phyloP scores from a whole-genome alignment of 2,329 filamentous ascomycete species.

The Gaeumannomyces sp. region DNA sequence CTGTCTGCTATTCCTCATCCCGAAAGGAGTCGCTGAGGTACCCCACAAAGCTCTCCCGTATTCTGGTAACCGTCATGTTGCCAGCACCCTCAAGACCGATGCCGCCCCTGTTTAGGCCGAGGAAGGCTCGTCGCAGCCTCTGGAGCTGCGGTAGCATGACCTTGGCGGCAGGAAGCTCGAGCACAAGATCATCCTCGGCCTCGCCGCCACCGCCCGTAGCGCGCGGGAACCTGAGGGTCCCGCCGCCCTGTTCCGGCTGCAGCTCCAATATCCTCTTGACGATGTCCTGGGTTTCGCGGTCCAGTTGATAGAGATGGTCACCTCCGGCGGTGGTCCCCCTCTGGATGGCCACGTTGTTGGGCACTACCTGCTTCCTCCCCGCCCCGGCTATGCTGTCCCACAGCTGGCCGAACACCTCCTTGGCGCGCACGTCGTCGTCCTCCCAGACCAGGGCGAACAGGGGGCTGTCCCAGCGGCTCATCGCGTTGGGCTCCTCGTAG shows the following conservation, averaged over 20 bases:
- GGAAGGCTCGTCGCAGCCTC: constrained; percentile 69
- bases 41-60: constrained; percentile 58
- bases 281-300: constrained; percentile 72
- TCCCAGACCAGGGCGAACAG: constrained; percentile 75
- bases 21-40: constrained; percentile 63
- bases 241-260: constrained; percentile 56
- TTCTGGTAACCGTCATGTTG: constrained; percentile 45
- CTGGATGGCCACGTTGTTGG: constrained; percentile 69
- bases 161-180: constrained; percentile 61
- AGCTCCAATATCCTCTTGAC: constrained; percentile 63
- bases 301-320: constrained; percentile 75
- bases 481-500: constrained; percentile 81
- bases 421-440: constrained; percentile 57
- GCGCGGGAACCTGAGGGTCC: constrained; percentile 41
- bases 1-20: constrained; percentile 38
- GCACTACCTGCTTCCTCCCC: constrained; percentile 54
- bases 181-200: constrained; percentile 42
- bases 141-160: constrained; percentile 71
- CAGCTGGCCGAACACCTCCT: constrained; percentile 54
- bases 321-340: constrained; percentile 55
- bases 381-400: constrained; percentile 70
- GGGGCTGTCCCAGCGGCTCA: constrained; percentile 79
- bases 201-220: constrained; percentile 18
- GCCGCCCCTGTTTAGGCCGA: constrained; percentile 66
- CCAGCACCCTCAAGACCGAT: constrained; percentile 53